These are phyloP conservation scores for Neonectria neomacrospora DNA, from an alignment of 2,329 filamentous ascomycete genomes.

Conservation along the genomic window DNA sequence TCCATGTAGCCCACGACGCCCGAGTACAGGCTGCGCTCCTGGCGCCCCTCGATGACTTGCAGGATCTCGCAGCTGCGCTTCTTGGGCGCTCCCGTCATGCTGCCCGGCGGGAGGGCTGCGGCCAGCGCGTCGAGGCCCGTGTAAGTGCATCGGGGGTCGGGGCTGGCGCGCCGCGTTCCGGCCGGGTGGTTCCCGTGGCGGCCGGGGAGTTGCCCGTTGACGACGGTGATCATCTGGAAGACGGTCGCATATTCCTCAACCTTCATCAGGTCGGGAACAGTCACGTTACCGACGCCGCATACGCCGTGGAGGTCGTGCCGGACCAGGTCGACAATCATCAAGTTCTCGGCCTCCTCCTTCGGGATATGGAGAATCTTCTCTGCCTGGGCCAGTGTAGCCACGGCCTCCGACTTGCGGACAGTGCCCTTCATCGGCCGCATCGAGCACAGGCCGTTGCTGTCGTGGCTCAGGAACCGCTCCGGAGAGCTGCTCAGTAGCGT, in stretches of 20 bases:
- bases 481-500: slow-evolving; percentile 87
- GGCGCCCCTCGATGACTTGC: slow-evolving; percentile 69
- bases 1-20: slow-evolving; percentile 93
- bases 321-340: slow-evolving; percentile 99
- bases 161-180: slow-evolving; percentile 19
- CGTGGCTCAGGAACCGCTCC: slow-evolving; percentile 81
- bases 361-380: slow-evolving; percentile 78
- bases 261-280: slow-evolving; percentile 80
- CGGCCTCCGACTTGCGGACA: slow-evolving; percentile 77
- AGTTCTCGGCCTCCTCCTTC: slow-evolving; percentile 94
- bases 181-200: slow-evolving; percentile 28
- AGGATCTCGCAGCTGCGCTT: slow-evolving; percentile 90
- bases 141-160: slow-evolving; percentile 44
- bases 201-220: slow-evolving; percentile 73
- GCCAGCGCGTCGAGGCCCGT: slow-evolving; percentile 81
- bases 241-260: slow-evolving; percentile 93
- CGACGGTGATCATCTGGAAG: slow-evolving; percentile 90
- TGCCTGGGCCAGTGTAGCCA: slow-evolving; percentile 76
- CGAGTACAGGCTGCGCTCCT: slow-evolving; percentile 81
- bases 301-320: slow-evolving; percentile 91
- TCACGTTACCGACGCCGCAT: slow-evolving; percentile 77
- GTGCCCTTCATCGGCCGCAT: slow-evolving; percentile 98
- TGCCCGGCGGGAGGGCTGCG: slow-evolving; percentile 84
- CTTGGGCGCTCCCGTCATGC: slow-evolving; percentile 97
- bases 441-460: slow-evolving; percentile 67